Base-by-base conservation (phyloP, 805 yeast species). In the Komagataella pastoris region DNA sequence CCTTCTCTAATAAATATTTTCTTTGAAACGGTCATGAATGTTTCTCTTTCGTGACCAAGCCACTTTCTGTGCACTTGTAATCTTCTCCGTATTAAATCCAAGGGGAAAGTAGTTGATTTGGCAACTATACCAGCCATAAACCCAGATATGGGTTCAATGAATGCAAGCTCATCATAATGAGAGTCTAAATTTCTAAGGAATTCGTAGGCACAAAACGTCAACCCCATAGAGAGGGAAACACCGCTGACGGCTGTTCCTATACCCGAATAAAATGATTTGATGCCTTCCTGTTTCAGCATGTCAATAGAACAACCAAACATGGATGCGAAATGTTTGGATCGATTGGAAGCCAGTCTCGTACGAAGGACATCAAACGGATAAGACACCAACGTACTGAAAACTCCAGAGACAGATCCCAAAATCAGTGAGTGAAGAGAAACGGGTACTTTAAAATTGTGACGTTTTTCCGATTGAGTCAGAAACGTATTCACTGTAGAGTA, bases 321-420 rank as follows among this genome's bases (percentile, higher is more conserved):
- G 2, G 70, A 64, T n/a, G 66, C 56, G 46, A 76, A 69, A 7
- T 62, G 52, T 47, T 55, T 63, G 2, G 54, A 51, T 24, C 67
- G 66, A 59, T 81, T 81, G 3, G 90, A 91, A 1, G 88, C 95
- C 49, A 89, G 74, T 51, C 96, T 71, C 0, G 99, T 93, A 50
- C 99, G 68, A 47, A 93, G 65, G n/a, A 88, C 73, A 64, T 93
- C 99, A 59, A 88, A 81, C 1, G 99, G 99, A 62, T 93, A 93
- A 1, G 97, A 85, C 1, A 70, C 62, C 0, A 77, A 49, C 0
- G 96, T 87, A 24, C 96, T 87, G 0, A 78, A 59, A 19, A 81
- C 67, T 0, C 99, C 99, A 0, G 97, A 81, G 1, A 80, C 61
- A 0, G 85, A 77, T 0, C 99, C 99, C 4, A 86, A 78, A 0